Evolutionary conservation across 2,329 filamentous ascomycete genomes (phyloP).

Genomic region (Diaporthe citri): DNA sequence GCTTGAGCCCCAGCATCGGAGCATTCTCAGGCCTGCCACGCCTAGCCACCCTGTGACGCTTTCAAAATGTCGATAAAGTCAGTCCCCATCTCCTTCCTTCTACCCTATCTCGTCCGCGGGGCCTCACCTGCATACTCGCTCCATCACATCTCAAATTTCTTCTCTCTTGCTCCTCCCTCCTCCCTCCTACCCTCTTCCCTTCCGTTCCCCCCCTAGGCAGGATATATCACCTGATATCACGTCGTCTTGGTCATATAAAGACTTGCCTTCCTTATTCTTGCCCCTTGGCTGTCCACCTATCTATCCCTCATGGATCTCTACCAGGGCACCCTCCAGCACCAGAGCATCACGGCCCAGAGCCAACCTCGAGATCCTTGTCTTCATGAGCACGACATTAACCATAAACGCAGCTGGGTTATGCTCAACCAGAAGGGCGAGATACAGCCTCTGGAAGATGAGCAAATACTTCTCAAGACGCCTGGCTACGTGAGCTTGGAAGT

Average conservation of each 20-base stretch:
- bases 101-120: slow-evolving; percentile 28
- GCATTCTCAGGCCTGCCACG: slow-evolving; percentile 27
- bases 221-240: not conserved
- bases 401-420: slow-evolving; percentile 86
- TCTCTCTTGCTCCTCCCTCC: slow-evolving; percentile 15
- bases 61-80: slow-evolving; percentile 68
- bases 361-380: slow-evolving; percentile 54
- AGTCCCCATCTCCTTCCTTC: slow-evolving; percentile 48
- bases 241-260: not conserved
- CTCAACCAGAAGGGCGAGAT: slow-evolving; percentile 80
- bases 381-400: slow-evolving; percentile 63
- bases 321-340: slow-evolving; percentile 37
- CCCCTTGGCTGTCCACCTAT: slow-evolving; percentile 35
- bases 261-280: not conserved
- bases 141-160: slow-evolving; percentile 30
- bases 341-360: slow-evolving; percentile 57
- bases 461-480: slow-evolving; percentile 83
- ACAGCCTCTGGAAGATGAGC: slow-evolving; percentile 87
- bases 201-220: not conserved
- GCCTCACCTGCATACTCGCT: slow-evolving; percentile 30
- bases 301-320: slow-evolving; percentile 35
- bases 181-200: not conserved
- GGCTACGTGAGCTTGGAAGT: slow-evolving; percentile 83
- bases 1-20: slow-evolving; percentile 30
- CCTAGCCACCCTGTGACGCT: slow-evolving; percentile 47